These are phyloP conservation scores for Neonectria sp. DNA, from an alignment of 2,329 filamentous ascomycete species.

Conservation along the genomic window DNA sequence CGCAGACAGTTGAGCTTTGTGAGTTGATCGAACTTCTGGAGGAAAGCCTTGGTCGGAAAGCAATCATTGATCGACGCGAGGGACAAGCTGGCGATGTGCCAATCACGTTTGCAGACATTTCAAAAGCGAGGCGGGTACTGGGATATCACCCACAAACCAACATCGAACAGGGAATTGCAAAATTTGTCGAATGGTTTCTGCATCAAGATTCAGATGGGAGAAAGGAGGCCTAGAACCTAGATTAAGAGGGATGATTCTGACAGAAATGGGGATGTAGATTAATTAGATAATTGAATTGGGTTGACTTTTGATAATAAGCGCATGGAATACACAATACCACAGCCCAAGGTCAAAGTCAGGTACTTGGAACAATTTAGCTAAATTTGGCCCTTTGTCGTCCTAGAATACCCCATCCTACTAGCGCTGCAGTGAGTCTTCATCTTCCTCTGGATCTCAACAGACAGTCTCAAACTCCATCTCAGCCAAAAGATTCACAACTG, in stretches of 20 bases:
- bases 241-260: neutral
- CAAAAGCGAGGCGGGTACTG: constrained; percentile 38
- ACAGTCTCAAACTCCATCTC: too few relatives aligned
- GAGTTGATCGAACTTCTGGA: constrained; percentile 40
- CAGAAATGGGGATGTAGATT: too few relatives aligned
- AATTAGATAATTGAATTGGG: too few relatives aligned
- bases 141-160: constrained; percentile 40
- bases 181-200: constrained; percentile 41
- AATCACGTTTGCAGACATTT: constrained; percentile 41
- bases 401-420: neutral
- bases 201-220: constrained; percentile 10
- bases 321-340: too few relatives aligned
- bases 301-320: too few relatives aligned
- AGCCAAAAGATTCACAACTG: too few relatives aligned
- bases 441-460: too few relatives aligned
- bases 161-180: constrained; percentile 38
- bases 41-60: constrained; percentile 36
- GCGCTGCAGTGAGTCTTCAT: too few relatives aligned
- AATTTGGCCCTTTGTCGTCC: neutral
- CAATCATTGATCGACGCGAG: constrained; percentile 36
- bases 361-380: neutral
- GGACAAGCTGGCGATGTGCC: constrained; percentile 43
- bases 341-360: too few relatives aligned
- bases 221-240: neutral
- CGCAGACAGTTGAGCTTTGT: constrained; percentile 40